Percentiles rank a stretch among this genome's conserved stretches.
Conservation (phyloP, 2,329 filamentous ascomycete genomes). For the Nigrospora osmanthi region DNA sequence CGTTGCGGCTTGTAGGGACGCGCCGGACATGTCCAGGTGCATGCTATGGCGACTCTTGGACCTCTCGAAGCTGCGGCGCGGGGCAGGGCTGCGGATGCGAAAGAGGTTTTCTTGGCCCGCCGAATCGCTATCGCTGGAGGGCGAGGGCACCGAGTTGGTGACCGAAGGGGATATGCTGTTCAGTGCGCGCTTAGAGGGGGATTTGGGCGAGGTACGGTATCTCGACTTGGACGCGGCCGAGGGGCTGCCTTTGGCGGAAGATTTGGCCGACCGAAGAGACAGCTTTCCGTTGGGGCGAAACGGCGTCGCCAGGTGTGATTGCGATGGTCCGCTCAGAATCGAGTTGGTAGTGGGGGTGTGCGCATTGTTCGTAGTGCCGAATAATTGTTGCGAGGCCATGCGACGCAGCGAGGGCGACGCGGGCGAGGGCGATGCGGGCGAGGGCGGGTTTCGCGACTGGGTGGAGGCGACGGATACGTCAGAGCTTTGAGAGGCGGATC, state of each 20-base stretch:
- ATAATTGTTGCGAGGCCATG: constrained; percentile 37
- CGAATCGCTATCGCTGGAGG: constrained; percentile 32
- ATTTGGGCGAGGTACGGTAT: constrained; percentile 66
- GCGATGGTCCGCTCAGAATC: constrained; percentile 16
- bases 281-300: constrained; percentile 61
- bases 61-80: constrained; percentile 39
- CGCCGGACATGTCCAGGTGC: constrained; percentile 48
- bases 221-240: constrained; percentile 46
- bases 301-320: constrained; percentile 52
- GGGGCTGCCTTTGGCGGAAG: constrained; percentile 38
- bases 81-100: constrained; percentile 27
- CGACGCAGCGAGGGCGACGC: constrained; percentile 30
- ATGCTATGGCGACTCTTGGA: constrained; percentile 42
- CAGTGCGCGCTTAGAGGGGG: constrained; percentile 72
- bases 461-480: constrained; percentile 33
- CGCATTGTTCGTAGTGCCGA: constrained; percentile 36
- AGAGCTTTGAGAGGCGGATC: constrained; percentile 37
- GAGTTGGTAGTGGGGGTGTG: constrained; percentile 11
- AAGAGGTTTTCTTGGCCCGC: constrained; percentile 36
- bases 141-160: constrained; percentile 55
- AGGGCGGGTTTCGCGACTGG: constrained; percentile 37
- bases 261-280: constrained; percentile 54
- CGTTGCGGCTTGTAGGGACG: constrained; percentile 41
- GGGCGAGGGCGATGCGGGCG: constrained; percentile 1
- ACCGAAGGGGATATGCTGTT: constrained; percentile 57